Evolutionary conservation across 352 stramenopile species (phyloP).

Genomic region (Phytophthora citrophthora): DNA sequence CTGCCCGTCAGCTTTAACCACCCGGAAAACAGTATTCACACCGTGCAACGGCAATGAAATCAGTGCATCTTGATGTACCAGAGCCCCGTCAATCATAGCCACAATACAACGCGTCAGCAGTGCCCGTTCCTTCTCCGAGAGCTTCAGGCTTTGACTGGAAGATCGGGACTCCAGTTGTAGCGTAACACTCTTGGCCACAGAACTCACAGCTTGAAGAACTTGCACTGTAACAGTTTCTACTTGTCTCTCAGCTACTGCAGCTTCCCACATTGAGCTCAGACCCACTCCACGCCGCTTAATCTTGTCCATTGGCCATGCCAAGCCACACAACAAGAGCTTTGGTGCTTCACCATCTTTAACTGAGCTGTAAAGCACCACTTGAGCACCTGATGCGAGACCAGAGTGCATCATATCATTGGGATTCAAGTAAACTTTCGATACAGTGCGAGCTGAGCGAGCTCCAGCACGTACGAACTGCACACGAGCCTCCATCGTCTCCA

Average conservation of each 20-base stretch:
- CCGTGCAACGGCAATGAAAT: conserved; percentile 72
- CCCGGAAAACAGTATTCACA: conserved; percentile 55
- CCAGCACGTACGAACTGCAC: conserved; percentile 71
- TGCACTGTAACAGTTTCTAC: conserved; percentile 35
- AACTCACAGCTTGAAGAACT: conserved; percentile 21
- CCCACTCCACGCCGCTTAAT: conserved; percentile 68
- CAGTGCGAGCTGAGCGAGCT: conserved; percentile 55
- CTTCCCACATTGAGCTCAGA: conserved; percentile 80
- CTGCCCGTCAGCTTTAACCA: conserved; percentile 36
- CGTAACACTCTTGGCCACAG: conserved; percentile 30
- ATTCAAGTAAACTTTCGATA: conserved; percentile 78
- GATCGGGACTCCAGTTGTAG: conserved; percentile 50
- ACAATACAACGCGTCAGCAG: conserved; percentile 63
- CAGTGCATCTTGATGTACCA: conserved; percentile 56
- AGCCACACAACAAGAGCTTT: conserved; percentile 58
- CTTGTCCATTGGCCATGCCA: conserved; percentile 79
- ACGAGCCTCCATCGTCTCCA: conserved; percentile 29
- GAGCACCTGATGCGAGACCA: conserved; percentile 44
- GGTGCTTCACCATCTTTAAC: not conserved
- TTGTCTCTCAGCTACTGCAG: conserved; percentile 31
- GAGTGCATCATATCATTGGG: conserved; percentile 54
- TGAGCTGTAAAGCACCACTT: conserved; percentile 40
- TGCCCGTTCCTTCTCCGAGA: conserved; percentile 63
- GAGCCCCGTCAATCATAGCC: conserved; percentile 69
- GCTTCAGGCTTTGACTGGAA: conserved; percentile 26